Base-by-base conservation (phyloP, 1,284 basidiomycete species). In the Anthracocystis walkeri region DNA sequence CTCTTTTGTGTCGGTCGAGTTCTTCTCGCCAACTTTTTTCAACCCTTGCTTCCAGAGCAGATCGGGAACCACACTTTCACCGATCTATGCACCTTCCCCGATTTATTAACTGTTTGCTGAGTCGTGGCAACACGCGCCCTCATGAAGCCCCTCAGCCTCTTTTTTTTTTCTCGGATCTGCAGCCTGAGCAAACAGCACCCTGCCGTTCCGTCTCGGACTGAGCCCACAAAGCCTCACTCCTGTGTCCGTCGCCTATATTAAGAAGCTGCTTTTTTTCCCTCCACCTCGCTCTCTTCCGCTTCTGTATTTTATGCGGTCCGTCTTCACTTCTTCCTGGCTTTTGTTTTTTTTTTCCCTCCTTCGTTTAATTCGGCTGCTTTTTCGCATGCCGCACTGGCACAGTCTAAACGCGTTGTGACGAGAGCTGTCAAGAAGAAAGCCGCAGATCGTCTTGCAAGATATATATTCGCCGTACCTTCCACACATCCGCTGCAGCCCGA, bases 391-490 rank as follows among this genome's bases (percentile, higher is more conserved):
- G 35, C 33, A n/a, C 18, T 16, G 35, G 35, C 48, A 33, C 57
- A 33, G 48, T 44, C 21, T 11, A 16, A 46, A 63, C 60, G 60
- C 66, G 57, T 49, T 53, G 38, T 53, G 54, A 58, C 67, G 57
- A 31, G 46, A 53, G 45, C 45, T 18, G 35, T 40, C 56, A 60
- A 65, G 68, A 60, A 66, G 21, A 31, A 59, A 45, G 18, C 25
- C 51, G 52, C 58, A 57, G 65, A 71, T 61, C 61, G 14, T 38
- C 58, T n/a, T 58, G 27, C 5, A 31, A 11, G n/a, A 31, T 56
- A 71, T 71, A 71, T 71, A 62, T 65, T 71, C 62, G 63, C 68
- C 58, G 62, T 27, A 41, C 18, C 21, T 45, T 48, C 40, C 55
- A 40, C 7, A 31, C 21, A 49, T 8, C 44, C 7, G 48, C 45